phyloP scores from a whole-genome alignment of 352 stramenopile species.

The Phytophthora pini region DNA sequence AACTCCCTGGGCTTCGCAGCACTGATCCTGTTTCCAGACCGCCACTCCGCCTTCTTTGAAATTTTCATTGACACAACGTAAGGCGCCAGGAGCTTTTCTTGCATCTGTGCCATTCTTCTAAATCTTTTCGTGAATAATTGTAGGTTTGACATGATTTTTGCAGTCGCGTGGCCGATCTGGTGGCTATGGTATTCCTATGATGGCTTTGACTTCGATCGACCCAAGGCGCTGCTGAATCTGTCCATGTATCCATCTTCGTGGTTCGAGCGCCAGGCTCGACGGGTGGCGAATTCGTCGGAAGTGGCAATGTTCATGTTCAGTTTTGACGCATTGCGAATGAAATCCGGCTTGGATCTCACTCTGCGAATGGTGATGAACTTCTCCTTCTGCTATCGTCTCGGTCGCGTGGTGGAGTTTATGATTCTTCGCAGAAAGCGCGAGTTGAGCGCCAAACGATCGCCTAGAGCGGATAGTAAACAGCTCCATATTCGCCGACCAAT shows the following conservation, averaged over 20 bases:
- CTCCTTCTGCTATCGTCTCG: slow-evolving; percentile 21
- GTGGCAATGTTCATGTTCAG: slow-evolving; percentile 25
- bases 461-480: background rate
- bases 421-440: background rate
- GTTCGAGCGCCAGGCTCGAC: slow-evolving; percentile 21
- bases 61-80: slow-evolving; percentile 27
- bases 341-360: slow-evolving; percentile 14
- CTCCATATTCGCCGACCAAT: background rate
- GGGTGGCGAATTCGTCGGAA: slow-evolving; percentile 17
- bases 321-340: slow-evolving; percentile 30
- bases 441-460: background rate
- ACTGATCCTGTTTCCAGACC: slow-evolving; percentile 11
- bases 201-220: slow-evolving; percentile 24
- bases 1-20: slow-evolving; percentile 20
- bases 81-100: background rate
- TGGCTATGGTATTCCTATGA: slow-evolving; percentile 22
- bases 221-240: slow-evolving; percentile 18
- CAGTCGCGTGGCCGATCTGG: slow-evolving; percentile 14
- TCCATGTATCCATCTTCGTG: slow-evolving; percentile 1
- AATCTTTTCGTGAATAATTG: background rate
- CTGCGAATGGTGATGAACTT: slow-evolving; percentile 30
- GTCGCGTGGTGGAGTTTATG: slow-evolving; percentile 10
- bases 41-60: slow-evolving; percentile 24
- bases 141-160: slow-evolving; percentile 18
- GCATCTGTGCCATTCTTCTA: background rate